Evolutionary conservation across 352 stramenopile species (phyloP), one percentile per base, ranked within the genome.

Genomic region (Paralagenidium karlingii): DNA sequence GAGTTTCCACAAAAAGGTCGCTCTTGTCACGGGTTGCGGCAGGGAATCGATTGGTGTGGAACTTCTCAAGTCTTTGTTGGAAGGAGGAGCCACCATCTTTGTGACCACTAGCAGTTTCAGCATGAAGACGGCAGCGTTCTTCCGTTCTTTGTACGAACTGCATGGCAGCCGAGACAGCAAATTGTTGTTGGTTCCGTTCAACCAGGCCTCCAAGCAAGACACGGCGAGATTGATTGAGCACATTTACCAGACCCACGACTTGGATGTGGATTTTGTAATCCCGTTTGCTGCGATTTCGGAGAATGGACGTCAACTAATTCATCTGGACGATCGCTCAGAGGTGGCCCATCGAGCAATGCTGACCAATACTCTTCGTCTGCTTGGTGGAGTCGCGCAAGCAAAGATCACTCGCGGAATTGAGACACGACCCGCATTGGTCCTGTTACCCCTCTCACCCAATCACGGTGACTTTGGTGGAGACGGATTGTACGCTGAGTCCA

Each of bases 301-400:
- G 40, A 56, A 79, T 27, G 79, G 81, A 16, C 68, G 68, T 22
- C 85, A 68, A 31, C 83, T 94, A 40, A 55, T 56, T 9, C 69
- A 87, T 45, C 82, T 94, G 15, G 76, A 89, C 34, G 63, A 53
- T 13, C 64, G 69, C 9, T 88, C 73, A 0, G 81, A 94, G 49
- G 44, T 90, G 5, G 70, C 79, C 8, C 81, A 91, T 38, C 78
- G 81, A 34, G 83, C 90, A 45, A 92, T 94, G 77, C 53, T 93
- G 31, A 94, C 81, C 19, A 92, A 94, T 60, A 78, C 65, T 4
- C 49, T 85, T 44, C 75, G 81, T 38, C 60, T 94, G 33, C 57
- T 94, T 20, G 81, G 81, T 37, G 68, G 84, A 22, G 58, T 94
- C 20, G 71, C 75, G 2, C 63, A 55, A 12, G 71, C 70, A 7